phyloP scores from a whole-genome alignment of 139 green algal genomes.

The Gonium pectorale region DNA sequence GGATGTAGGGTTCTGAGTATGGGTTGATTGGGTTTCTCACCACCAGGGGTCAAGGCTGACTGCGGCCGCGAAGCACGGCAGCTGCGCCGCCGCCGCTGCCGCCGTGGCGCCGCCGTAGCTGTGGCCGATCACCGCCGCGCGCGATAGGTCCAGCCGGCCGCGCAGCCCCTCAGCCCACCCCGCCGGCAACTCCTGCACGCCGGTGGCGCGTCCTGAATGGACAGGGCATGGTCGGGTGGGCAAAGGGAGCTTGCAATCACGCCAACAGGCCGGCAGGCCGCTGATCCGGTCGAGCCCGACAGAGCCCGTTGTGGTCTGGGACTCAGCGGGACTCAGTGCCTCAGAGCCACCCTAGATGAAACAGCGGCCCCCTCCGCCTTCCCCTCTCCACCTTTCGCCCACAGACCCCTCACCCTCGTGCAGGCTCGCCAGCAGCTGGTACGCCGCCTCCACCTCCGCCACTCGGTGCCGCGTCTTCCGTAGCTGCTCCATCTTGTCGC shows the following conservation, averaged over 20 bases:
- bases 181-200: slow-evolving; percentile 1
- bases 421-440: neutral
- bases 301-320: no score
- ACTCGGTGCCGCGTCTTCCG: slow-evolving; percentile 29
- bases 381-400: slow-evolving; percentile 1
- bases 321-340: no score
- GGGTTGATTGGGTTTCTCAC: no score
- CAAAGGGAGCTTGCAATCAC: no score
- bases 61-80: slow-evolving; percentile 53
- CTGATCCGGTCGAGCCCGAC: no score
- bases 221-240: no score
- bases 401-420: slow-evolving; percentile 9
- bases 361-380: no score
- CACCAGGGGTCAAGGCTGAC: slow-evolving; percentile 78
- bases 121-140: slow-evolving; percentile 66
- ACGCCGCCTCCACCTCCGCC: slow-evolving; percentile 31
- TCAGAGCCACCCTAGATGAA: no score
- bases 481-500: slow-evolving; percentile 14
- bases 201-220: neutral
- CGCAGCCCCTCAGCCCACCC: slow-evolving; percentile 33
- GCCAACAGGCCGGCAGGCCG: no score
- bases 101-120: slow-evolving; percentile 76
- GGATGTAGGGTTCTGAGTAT: no score
- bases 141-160: slow-evolving; percentile 58
- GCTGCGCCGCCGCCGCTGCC: slow-evolving; percentile 51